Conservation (phyloP, 305 asterid genomes). For the Nicotiana rustica region DNA sequence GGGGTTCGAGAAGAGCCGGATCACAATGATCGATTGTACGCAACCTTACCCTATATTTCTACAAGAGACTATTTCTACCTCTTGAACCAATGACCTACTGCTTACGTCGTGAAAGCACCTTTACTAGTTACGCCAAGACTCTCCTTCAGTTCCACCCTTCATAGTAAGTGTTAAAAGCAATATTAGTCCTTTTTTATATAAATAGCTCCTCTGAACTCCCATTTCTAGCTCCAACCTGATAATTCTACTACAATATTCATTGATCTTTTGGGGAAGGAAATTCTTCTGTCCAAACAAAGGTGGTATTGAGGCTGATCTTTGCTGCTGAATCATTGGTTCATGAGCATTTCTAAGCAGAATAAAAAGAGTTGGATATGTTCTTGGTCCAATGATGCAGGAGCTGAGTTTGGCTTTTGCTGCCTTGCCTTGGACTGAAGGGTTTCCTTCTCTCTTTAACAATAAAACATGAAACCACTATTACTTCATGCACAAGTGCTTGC, state of each 20-base stretch:
- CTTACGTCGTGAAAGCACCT: no score
- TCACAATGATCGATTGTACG: no score
- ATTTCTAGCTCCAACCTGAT: not conserved
- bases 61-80: no score
- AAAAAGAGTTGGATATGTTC: not conserved
- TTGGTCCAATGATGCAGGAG: constrained; percentile 42
- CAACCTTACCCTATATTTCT: no score
- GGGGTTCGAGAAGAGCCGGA: rapidly evolving
- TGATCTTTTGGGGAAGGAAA: constrained; percentile 16
- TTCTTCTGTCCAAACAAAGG: constrained; percentile 37
- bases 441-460: constrained; percentile 28
- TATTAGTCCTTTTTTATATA: not conserved
- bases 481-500: not conserved
- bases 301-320: constrained; percentile 33
- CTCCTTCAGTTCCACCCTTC: no score
- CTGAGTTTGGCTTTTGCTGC: constrained; percentile 34
- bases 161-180: no score
- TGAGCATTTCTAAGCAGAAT: constrained; percentile 10
- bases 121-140: no score
- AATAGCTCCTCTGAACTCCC: not conserved
- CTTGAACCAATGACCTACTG: no score
- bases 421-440: constrained; percentile 51
- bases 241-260: not conserved
- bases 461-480: not conserved
- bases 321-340: constrained; percentile 49